Conservation (phyloP, 345 rosid genomes). For the Populus davidiana region DNA sequence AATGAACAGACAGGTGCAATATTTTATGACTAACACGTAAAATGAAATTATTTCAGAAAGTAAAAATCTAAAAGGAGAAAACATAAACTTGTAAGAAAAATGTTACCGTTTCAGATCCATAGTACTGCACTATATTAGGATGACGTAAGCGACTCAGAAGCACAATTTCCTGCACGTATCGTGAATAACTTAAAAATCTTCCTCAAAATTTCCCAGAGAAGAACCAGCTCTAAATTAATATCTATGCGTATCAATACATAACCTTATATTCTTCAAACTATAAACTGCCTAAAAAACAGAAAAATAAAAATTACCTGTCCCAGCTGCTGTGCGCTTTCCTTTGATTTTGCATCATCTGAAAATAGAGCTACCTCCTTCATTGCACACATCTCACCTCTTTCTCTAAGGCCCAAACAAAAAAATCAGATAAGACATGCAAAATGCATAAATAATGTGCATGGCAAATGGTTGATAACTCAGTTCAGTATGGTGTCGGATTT, state of each 20-base stretch:
- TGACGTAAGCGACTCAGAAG: slow-evolving; percentile 61
- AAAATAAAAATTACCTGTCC: slow-evolving; percentile 47
- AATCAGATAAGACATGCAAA: slow-evolving; percentile 1
- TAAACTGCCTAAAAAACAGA: not conserved
- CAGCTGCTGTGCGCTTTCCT: slow-evolving; percentile 69
- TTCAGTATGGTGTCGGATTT: not conserved
- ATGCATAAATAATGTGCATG: not conserved
- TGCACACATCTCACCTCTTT: slow-evolving; percentile 84
- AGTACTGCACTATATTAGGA: slow-evolving; percentile 75
- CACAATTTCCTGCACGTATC: slow-evolving; percentile 53
- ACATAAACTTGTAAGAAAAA: not conserved
- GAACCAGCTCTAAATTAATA: not conserved
- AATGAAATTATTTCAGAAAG: not conserved
- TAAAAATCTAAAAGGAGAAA: not conserved
- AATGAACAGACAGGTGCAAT: not conserved
- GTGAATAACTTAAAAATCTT: not conserved
- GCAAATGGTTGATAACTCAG: not conserved
- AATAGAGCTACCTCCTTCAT: slow-evolving; percentile 81
- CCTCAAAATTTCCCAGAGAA: slow-evolving; percentile 1
- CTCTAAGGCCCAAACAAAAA: slow-evolving; percentile 34
- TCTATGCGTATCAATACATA: not conserved
- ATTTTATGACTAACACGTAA: not conserved
- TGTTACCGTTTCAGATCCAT: slow-evolving; percentile 60
- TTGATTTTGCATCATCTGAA: slow-evolving; percentile 78
- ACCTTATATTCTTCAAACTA: not conserved